Evolutionary conservation across 768 basidiomycete species (phyloP).

Genomic region (Grammothele lineata): DNA sequence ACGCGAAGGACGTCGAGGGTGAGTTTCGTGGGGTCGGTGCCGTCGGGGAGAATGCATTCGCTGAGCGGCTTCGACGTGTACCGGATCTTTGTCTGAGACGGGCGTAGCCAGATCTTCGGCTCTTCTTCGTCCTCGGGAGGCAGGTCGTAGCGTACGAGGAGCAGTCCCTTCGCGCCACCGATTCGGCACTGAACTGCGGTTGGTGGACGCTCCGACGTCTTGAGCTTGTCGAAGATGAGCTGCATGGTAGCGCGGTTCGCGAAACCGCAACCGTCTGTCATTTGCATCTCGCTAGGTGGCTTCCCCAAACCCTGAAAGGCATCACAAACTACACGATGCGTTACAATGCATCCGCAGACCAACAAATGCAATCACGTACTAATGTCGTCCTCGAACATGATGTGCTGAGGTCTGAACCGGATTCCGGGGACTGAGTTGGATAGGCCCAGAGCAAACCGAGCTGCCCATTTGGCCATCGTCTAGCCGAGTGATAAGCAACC

Average conservation of each 20-base stretch:
- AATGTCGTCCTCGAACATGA: conserved; percentile 42
- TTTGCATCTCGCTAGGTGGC: conserved; percentile 27
- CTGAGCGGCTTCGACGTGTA: conserved; percentile 26
- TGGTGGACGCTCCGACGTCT: conserved; percentile 10
- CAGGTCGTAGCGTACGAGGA: conserved; percentile 23
- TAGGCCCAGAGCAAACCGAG: conserved; percentile 56
- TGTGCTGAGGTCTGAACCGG: conserved; percentile 32
- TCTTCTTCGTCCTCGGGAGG: conserved; percentile 3
- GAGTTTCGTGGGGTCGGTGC: conserved; percentile 37
- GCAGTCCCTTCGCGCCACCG: conserved; percentile 28
- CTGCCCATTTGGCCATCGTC: conserved; percentile 61
- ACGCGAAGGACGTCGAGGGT: conserved; percentile 54
- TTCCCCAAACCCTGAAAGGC: conserved; percentile 19
- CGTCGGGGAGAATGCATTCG: conserved; percentile 2
- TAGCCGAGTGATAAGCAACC: conserved; percentile 22
- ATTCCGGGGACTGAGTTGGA: conserved; percentile 63
- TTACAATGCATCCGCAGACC: too few relatives aligned
- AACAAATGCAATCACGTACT: conserved; percentile 31
- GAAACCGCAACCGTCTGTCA: conserved; percentile 75
- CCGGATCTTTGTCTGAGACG: conserved; percentile 32
- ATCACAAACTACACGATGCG: conserved; percentile 20
- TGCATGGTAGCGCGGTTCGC: conserved; percentile 54
- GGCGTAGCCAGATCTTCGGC: conserved; percentile 25
- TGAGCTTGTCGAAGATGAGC: conserved; percentile 14
- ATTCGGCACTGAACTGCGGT: conserved; percentile 28